Conservation (phyloP, 352 stramenopile genomes). For the Phytophthora sojae region DNA sequence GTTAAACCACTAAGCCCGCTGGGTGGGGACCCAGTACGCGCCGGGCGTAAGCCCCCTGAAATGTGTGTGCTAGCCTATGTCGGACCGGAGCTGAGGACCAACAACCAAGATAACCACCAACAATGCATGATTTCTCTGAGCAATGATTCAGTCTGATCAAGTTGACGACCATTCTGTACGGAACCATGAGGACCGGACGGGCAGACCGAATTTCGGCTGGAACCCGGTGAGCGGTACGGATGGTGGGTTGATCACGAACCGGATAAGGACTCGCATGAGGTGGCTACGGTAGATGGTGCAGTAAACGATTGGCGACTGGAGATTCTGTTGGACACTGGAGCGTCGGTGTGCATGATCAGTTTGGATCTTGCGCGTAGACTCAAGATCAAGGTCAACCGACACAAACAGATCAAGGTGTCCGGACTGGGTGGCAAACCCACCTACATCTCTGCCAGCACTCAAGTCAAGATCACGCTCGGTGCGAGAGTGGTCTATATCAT, state of each 20-base stretch:
- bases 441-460: background rate
- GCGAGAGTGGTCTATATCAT: background rate
- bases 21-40: too few species aligned
- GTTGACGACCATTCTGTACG: background rate
- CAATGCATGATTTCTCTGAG: too few species aligned
- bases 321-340: slow-evolving; percentile 5
- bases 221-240: background rate
- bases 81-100: too few species aligned
- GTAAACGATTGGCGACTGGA: too few species aligned
- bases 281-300: too few species aligned
- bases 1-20: background rate
- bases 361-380: slow-evolving; percentile 15
- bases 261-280: background rate
- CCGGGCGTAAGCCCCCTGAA: too few species aligned
- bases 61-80: too few species aligned
- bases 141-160: too few species aligned
- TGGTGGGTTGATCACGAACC: background rate
- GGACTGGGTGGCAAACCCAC: background rate
- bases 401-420: slow-evolving; percentile 5
- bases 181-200: background rate
- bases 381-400: background rate
- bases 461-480: slow-evolving; percentile 12
- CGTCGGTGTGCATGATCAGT: slow-evolving; percentile 4
- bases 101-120: too few species aligned
- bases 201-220: background rate